phyloP scores from a whole-genome alignment of 2,329 filamentous ascomycete species.

The Fusarium proliferatum region DNA sequence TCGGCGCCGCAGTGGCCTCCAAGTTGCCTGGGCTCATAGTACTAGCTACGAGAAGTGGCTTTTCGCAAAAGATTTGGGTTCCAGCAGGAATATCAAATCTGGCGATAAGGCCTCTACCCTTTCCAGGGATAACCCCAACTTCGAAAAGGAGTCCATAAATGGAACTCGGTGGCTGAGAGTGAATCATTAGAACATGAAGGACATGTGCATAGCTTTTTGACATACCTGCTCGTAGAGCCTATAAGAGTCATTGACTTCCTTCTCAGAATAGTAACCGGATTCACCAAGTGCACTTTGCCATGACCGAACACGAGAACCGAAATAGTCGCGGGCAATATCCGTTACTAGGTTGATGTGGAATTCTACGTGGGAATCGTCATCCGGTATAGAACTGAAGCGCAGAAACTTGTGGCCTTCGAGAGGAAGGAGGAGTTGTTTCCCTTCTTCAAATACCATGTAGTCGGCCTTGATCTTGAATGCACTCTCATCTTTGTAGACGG shows the following conservation, averaged over 20 bases:
- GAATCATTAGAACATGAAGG: background rate
- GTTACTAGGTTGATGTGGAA: fast-evolving
- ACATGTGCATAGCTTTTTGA: fast-evolving
- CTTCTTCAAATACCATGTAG: background rate
- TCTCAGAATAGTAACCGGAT: background rate
- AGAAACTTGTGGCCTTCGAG: background rate
- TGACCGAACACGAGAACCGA: background rate
- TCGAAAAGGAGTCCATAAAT: background rate
- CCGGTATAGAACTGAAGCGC: background rate
- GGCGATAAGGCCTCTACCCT: background rate
- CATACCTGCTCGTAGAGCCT: background rate
- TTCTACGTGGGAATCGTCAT: fast-evolving
- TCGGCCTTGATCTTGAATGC: background rate
- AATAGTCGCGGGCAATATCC: background rate
- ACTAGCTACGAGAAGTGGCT: background rate
- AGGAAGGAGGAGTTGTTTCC: background rate
- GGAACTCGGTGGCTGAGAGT: background rate
- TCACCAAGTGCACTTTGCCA: background rate
- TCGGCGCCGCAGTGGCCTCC: background rate
- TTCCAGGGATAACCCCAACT: background rate
- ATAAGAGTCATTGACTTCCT: background rate
- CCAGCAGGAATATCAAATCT: background rate
- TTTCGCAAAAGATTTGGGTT: background rate
- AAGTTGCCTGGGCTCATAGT: background rate
- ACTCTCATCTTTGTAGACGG: fast-evolving